Evolutionary conservation across 768 basidiomycete species (phyloP).

Genomic region (Russula compacta): DNA sequence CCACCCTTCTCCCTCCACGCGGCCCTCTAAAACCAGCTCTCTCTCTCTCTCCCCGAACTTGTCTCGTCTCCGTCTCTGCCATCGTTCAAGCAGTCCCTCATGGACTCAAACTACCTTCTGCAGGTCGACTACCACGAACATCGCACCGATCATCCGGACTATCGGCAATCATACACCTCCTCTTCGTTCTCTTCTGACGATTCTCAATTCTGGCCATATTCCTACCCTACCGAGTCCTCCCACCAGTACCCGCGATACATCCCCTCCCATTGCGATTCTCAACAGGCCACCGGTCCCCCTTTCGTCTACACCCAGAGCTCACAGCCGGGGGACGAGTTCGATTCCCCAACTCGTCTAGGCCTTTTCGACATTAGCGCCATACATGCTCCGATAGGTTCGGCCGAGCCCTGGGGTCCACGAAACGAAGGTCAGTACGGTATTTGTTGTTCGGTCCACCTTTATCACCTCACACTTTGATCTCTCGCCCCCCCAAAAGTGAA

Average conservation of each 20-base stretch:
- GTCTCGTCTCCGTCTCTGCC: not conserved
- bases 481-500: not conserved
- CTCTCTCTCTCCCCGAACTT: not conserved
- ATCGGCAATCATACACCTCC: not conserved
- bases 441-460: not conserved
- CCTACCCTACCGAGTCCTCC: not conserved
- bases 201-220: slow-evolving; percentile 13
- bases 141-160: slow-evolving; percentile 4
- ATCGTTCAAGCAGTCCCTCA: not conserved
- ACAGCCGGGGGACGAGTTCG: not conserved
- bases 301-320: not conserved
- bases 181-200: slow-evolving; percentile 1
- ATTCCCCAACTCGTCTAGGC: slow-evolving; percentile 3
- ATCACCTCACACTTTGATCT: not conserved
- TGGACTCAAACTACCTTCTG: slow-evolving; percentile 9
- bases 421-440: not conserved
- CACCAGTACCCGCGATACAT: not conserved
- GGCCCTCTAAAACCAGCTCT: slow-evolving; percentile 1
- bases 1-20: slow-evolving; percentile 9
- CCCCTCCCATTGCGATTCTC: slow-evolving; percentile 11
- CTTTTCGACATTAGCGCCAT: slow-evolving; percentile 11
- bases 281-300: not conserved
- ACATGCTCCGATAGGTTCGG: not conserved
- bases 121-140: slow-evolving; percentile 9
- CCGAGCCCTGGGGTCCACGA: slow-evolving; percentile 7